phyloP scores from a whole-genome alignment of 306 rosid genomes.

The Styphnolobium japonicum region DNA sequence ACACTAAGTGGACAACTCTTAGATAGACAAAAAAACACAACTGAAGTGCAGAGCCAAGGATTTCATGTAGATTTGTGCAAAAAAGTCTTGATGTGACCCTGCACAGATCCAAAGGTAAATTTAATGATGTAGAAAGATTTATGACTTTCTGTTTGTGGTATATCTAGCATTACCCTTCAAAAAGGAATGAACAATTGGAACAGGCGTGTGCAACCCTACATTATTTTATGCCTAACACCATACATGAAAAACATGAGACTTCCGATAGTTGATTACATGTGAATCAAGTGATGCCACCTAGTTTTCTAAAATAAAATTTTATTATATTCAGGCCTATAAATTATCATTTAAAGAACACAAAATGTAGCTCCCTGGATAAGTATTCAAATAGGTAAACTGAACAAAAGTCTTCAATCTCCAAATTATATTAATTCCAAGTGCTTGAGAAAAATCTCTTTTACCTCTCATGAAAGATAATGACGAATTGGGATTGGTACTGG shows the following conservation, averaged over 20 bases:
- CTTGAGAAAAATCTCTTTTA: slow-evolving; percentile 26
- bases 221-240: too few relatives aligned
- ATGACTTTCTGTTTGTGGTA: background rate
- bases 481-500: slow-evolving; percentile 80
- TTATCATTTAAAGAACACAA: too few relatives aligned
- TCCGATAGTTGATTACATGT: too few relatives aligned
- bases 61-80: background rate
- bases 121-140: background rate
- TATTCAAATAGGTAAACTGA: too few relatives aligned
- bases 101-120: background rate
- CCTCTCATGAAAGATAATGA: slow-evolving; percentile 95
- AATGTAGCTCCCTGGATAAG: too few relatives aligned
- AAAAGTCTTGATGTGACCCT: background rate
- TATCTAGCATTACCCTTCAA: background rate
- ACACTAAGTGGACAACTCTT: background rate
- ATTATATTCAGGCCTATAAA: too few relatives aligned
- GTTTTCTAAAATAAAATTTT: too few relatives aligned
- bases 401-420: too few relatives aligned
- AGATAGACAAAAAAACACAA: background rate
- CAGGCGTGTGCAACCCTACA: too few relatives aligned
- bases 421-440: background rate
- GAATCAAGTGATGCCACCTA: too few relatives aligned
- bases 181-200: background rate
- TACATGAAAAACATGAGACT: too few relatives aligned
- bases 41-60: background rate